These are phyloP conservation scores for Pelagophyceae sp. DNA, from an alignment of 352 stramenopile genomes.

Conservation along the genomic window DNA sequence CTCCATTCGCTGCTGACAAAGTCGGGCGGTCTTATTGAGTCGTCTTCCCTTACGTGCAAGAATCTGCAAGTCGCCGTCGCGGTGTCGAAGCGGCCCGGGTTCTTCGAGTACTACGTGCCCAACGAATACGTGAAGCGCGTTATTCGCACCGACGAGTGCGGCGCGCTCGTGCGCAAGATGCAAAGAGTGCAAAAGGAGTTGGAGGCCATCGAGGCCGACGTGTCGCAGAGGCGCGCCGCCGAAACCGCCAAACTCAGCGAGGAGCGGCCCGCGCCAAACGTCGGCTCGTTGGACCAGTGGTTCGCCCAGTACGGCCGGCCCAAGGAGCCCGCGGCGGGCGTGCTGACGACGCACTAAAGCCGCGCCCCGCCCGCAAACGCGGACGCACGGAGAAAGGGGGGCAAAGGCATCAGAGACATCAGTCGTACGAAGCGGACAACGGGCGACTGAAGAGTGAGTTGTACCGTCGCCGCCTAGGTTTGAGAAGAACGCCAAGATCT, in stretches of 20 bases:
- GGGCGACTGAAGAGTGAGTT: too few relatives aligned
- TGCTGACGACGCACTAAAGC: conserved; percentile 17
- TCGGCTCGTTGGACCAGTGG: conserved; percentile 23
- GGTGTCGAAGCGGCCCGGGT: conserved; percentile 23
- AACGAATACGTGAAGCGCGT: conserved; percentile 15
- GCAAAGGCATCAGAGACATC: too few relatives aligned
- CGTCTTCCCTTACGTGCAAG: conserved; percentile 15
- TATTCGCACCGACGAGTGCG: conserved; percentile 12
- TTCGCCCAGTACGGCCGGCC: conserved; percentile 24
- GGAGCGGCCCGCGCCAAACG: not conserved
- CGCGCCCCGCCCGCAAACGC: too few relatives aligned
- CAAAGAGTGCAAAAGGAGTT: conserved; percentile 18
- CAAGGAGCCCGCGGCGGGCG: not conserved
- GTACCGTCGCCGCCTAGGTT: too few relatives aligned
- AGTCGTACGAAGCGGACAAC: too few relatives aligned
- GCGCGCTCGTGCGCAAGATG: conserved; percentile 17
- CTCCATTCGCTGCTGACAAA: conserved; percentile 24
- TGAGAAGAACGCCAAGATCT: conserved; percentile 22
- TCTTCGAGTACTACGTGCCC: conserved; percentile 27
- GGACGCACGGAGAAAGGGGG: too few relatives aligned
- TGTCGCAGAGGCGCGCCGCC: not conserved
- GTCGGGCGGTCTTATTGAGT: conserved; percentile 22
- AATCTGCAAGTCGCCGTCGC: conserved; percentile 27
- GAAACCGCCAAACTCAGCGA: not conserved
- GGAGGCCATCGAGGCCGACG: conserved; percentile 22